Base-by-base conservation (phyloP, 768 basidiomycete species). In the Arthromyces matolae region DNA sequence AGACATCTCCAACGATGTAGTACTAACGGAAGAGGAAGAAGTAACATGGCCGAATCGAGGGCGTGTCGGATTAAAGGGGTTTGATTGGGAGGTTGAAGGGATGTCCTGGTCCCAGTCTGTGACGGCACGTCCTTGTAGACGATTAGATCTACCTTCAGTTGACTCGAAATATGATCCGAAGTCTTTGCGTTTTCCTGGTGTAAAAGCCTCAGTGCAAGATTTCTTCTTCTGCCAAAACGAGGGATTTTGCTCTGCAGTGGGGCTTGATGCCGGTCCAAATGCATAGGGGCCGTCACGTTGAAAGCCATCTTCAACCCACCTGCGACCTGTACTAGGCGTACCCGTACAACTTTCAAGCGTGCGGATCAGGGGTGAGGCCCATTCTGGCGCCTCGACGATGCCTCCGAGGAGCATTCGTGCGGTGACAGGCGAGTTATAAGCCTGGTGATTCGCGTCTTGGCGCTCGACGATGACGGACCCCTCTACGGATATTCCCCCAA, bases 391-490 rank as follows among this genome's bases (percentile, higher is more conserved):
- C 10, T 81, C 76, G 34, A 96, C 69, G 8, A 63, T 64, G 5
- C 95, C 95, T 31, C 81, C 84, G 13, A 99, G 81, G 20, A 99
- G 79, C 62, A 85, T 76, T 62, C 85, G 86, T 2, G 75, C 84
- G 1, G 85, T 83, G 14, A 93, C 89, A 45, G 84, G 77, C 2
- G 80, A 76, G 23, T 69, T 62, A 60, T 96, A 96, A 2, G 94
- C 94, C 40, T 84, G 74, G 1, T 80, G 71, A 61, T 96, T 97
- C 8, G 93, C 91, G 64, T 99, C 95, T 60, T 93, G 88, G 31
- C 95, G 81, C 66, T 96, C 95, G 13, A 96, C 77, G 50, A 98
- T 93, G 42, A 96, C 84, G 1, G 88, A 89, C 10, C 93, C 93
- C 70, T 90, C 88, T 9, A 90, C 64, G 14, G 89, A 92, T 9